Evolutionary conservation across 257 asterid species (phyloP), one percentile per base, ranked within the genome.

Genomic region (Solanum neorickii): DNA sequence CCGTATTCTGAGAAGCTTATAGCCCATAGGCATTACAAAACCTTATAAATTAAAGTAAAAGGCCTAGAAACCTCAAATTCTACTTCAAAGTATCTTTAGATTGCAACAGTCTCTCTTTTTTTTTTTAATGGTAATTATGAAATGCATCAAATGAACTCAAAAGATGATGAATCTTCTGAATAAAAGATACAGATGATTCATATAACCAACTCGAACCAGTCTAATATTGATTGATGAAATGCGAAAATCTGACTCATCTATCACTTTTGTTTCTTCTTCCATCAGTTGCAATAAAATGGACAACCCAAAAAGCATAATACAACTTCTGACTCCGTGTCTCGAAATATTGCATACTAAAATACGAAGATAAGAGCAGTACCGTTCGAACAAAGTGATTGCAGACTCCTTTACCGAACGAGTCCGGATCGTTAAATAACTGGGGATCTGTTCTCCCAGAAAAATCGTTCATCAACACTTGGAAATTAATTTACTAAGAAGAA

Each of bases 381-480:
- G 98, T 93, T n/a, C 94, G 94, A 84, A 94, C 88, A 85, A 94
- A 97, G 35, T 92, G 97, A 89, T 93, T 91, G 94, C 99, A 97
- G 83, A 95, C 89, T 83, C 96, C 97, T 88, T 89, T 94, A 60
- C 93, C 94, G 10, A 91, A 35, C 29, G 91, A 87, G 25, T 82
- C 91, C 4, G 94, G 93, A 72, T 91, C 91, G 90, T 90, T 91
- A 84, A 75, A 88, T 52, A 89, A 87, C 92, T 86, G 90, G 56
- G n/a, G 60, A 88, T 33, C 73, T 62, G 37, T 49, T 20, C 12
- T 56, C 7, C 69, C 10, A 86, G 83, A 68, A 27, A 3, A 84
- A 83, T 5, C 44, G 2, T 37, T 47, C 33, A 83, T 68, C 18
- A 65, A 83, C 4, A 18, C 12, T 42, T 23, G 9, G 37, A 72